Base-by-base conservation (phyloP, 306 rosid genomes). In the Lagenaria siceraria region DNA sequence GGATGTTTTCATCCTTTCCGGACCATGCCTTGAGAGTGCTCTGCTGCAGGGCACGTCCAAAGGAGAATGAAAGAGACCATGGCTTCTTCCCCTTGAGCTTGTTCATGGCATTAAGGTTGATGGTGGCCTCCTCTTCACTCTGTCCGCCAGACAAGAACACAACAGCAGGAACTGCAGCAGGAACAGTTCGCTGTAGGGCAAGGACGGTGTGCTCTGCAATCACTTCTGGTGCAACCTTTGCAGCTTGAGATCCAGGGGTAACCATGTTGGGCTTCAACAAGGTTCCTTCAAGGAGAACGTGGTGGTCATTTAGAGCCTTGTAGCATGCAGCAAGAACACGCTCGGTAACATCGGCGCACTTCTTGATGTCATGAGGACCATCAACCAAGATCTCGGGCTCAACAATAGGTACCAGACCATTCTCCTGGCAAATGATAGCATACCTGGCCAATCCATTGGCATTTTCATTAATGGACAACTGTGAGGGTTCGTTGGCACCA, bases 231-330 rank as follows among this genome's bases (percentile, higher is more conserved):
- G 89, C 38, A 14, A 78, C 93, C 88, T 86, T 91, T 46, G 80
- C 43, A 27, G 96, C 29, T 18, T 89, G 83, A 3, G 96, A 91
- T 63, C 96, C 96, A 1, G 93, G 96, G 71, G 93, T 91, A 71
- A 91, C 93, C 96, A 91, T 91, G 89, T 91, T 91, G 25, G 96
- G 96, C 83, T 91, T 91, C 90, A 91, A 86, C 17, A 91, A 79
- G 61, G 92, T 86, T 10, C 96, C 96, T 83, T 91, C 96, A 1
- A 91, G 90, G 22, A 91, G 90, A 59, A 87, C 97, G 73, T 89
- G 87, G 80, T 89, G 93, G 78, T 91, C 93, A 18, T 81, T 91
- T 7, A 91, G 82, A 72, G 97, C 97, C 85, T 91, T 91, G 90
- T 91, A 91, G 87, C 93, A 89, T 25, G 97, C 93, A n/a, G 97